Conservation (phyloP, 2,329 filamentous ascomycete species). For the Botrytis squamosa region DNA sequence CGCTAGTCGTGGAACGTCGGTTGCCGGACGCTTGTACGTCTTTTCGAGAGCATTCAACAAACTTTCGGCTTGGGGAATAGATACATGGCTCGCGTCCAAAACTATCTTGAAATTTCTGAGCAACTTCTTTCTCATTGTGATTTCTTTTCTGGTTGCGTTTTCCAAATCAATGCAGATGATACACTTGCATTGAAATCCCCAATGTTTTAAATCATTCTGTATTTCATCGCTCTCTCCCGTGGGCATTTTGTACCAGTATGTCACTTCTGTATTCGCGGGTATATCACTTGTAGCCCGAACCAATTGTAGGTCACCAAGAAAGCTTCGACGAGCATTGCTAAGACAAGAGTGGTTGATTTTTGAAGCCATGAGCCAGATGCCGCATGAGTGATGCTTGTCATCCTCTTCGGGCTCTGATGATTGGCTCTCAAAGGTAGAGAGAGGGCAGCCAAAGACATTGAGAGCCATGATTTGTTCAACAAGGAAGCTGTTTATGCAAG, state of each 20-base stretch:
- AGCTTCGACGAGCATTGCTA: conserved; percentile 26
- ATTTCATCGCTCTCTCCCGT: conserved; percentile 19
- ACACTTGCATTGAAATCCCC: conserved; percentile 26
- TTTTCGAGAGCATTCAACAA: conserved; percentile 18
- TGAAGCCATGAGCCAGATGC: conserved; percentile 27
- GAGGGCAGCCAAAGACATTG: conserved; percentile 25
- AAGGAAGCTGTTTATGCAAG: conserved; percentile 16
- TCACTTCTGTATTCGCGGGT: conserved; percentile 25
- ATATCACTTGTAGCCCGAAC: conserved; percentile 25
- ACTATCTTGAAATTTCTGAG: conserved; percentile 18
- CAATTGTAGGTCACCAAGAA: conserved; percentile 28
- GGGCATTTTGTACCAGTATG: conserved; percentile 22
- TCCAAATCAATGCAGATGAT: conserved; percentile 23
- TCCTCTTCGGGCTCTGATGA: not conserved
- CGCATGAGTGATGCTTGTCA: conserved; percentile 24
- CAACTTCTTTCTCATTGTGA: conserved; percentile 17
- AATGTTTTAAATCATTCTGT: conserved; percentile 19
- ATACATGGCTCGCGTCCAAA: conserved; percentile 15
- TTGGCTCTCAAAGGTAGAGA: conserved; percentile 20
- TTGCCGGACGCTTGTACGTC: conserved; percentile 15
- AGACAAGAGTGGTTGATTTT: conserved; percentile 31
- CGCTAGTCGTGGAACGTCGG: conserved; percentile 21
- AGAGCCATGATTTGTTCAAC: conserved; percentile 22
- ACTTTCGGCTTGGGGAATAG: conserved; percentile 19
- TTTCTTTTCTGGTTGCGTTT: not conserved